phyloP scores from a whole-genome alignment of 2,329 filamentous ascomycete genomes.

The Hysterium pulicare region DNA sequence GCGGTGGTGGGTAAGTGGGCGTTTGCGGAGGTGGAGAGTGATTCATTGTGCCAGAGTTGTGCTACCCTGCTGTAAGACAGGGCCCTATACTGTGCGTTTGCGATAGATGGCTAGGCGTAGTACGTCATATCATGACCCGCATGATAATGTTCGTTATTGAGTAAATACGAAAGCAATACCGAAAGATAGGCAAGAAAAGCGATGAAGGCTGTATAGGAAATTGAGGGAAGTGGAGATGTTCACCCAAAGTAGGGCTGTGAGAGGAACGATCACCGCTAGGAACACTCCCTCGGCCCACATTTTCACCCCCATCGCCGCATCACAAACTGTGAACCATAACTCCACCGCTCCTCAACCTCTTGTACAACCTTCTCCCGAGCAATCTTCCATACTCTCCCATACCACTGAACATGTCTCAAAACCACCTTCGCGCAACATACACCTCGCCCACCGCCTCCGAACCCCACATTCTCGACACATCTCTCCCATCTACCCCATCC shows the following conservation, averaged over 20 bases:
- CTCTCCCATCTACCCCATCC: conserved; percentile 19
- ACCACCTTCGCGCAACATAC: conserved; percentile 55
- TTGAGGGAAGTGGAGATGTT: too few species aligned
- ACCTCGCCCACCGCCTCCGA: conserved; percentile 50
- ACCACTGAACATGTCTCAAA: too few species aligned
- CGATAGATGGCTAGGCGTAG: not conserved
- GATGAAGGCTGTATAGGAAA: too few species aligned
- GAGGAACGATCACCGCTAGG: not conserved
- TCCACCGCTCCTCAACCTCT: too few species aligned
- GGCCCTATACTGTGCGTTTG: not conserved
- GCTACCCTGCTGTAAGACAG: not conserved
- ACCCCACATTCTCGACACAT: conserved; percentile 17
- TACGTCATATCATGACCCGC: not conserved
- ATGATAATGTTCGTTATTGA: not conserved
- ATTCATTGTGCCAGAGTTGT: not conserved
- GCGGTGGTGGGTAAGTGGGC: conserved; percentile 24
- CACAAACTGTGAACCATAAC: too few species aligned
- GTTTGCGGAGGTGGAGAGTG: conserved; percentile 11
- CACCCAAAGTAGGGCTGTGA: too few species aligned
- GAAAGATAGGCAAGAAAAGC: too few species aligned
- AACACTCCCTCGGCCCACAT: not conserved
- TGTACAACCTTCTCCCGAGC: not conserved
- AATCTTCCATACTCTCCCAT: not conserved
- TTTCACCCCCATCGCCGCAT: not conserved
- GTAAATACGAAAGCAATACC: not conserved